Evolutionary conservation across 2,329 filamentous ascomycete genomes (phyloP).

Genomic region (Pestalotiopsis sp.): DNA sequence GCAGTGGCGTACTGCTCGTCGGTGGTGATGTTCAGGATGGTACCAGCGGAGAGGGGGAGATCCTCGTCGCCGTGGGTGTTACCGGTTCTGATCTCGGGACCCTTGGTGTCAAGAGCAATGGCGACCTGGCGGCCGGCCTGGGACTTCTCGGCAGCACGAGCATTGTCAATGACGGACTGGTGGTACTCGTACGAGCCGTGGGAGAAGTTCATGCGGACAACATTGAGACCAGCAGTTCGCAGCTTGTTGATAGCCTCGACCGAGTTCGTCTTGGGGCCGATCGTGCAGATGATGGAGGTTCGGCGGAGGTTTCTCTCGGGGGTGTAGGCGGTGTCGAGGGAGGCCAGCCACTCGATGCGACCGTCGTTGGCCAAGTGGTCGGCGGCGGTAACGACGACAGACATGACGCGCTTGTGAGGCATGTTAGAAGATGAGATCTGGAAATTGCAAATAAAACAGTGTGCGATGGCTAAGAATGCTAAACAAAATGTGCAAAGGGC

Average conservation of each 20-base stretch:
- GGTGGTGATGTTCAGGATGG: constrained; percentile 93
- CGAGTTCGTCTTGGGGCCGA: constrained; percentile 98
- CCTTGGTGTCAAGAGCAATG: constrained; percentile 84
- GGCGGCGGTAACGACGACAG: constrained; percentile 67
- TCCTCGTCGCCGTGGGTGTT: constrained; percentile 84
- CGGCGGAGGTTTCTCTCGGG: constrained; percentile 90
- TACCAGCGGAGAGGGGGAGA: constrained; percentile 81
- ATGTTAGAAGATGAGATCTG: constrained; percentile 4
- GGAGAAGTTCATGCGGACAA: constrained; percentile 99
- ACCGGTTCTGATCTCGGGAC: constrained; percentile 63
- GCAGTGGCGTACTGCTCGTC: constrained; percentile 87
- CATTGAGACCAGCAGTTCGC: constrained; percentile 88
- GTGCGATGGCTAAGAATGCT: neutral
- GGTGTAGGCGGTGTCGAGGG: constrained; percentile 85
- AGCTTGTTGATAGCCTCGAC: constrained; percentile 96
- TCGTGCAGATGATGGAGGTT: constrained; percentile 98
- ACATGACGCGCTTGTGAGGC: constrained; percentile 21
- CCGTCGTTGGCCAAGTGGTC: constrained; percentile 83
- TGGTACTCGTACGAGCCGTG: constrained; percentile 96
- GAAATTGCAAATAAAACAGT: neutral
- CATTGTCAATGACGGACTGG: constrained; percentile 96
- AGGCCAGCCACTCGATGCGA: constrained; percentile 66
- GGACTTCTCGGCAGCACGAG: constrained; percentile 79
- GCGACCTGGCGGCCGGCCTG: constrained; percentile 85
- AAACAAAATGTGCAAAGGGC: neutral